A percentile compares a stretch with the other conserved stretches of the same genome.
phyloP scores from a whole-genome alignment of 2,329 filamentous ascomycete genomes.

The Shiraia bambusicola region DNA sequence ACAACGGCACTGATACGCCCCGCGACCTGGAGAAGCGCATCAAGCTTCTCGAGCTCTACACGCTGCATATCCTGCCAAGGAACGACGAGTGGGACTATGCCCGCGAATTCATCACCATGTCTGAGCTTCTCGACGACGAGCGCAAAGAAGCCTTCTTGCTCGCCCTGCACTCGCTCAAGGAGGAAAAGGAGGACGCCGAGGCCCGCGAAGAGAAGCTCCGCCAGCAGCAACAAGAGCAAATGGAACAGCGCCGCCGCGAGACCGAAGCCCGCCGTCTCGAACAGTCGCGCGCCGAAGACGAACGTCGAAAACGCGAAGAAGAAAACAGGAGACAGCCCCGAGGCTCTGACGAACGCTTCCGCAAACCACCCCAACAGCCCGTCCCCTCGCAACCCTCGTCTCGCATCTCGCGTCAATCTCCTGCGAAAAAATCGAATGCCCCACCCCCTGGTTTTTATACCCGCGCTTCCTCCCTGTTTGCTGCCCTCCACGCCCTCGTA shows the following conservation, averaged over 20 bases:
- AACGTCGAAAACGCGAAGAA: conserved; percentile 41
- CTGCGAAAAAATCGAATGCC: conserved; percentile 34
- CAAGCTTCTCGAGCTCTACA: conserved; percentile 93
- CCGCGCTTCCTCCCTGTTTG: conserved; percentile 50
- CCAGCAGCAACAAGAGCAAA: conserved; percentile 60
- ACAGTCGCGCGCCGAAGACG: conserved; percentile 48
- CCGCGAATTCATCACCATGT: conserved; percentile 83
- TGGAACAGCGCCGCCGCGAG: conserved; percentile 52
- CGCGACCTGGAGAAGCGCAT: conserved; percentile 81
- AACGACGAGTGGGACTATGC: conserved; percentile 98
- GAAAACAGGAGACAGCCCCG: conserved; percentile 39
- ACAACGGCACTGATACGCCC: conserved; percentile 74
- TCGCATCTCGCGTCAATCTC: conserved; percentile 23
- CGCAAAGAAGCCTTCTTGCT: conserved; percentile 84
- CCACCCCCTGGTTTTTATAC: conserved; percentile 43
- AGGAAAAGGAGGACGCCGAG: conserved; percentile 77
- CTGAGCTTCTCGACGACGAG: conserved; percentile 87
- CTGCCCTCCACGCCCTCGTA: conserved; percentile 52
- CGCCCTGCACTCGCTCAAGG: conserved; percentile 78
- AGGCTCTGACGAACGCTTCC: conserved; percentile 35
- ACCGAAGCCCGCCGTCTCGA: conserved; percentile 39
- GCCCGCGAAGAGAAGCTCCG: conserved; percentile 62
- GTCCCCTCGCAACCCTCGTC: conserved; percentile 29
- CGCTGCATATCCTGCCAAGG: conserved; percentile 86
- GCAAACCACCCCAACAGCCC: conserved; percentile 26